These are phyloP conservation scores for Nakazawaea pomicola DNA, from an alignment of 805 yeast genomes.

Conservation along the genomic window DNA sequence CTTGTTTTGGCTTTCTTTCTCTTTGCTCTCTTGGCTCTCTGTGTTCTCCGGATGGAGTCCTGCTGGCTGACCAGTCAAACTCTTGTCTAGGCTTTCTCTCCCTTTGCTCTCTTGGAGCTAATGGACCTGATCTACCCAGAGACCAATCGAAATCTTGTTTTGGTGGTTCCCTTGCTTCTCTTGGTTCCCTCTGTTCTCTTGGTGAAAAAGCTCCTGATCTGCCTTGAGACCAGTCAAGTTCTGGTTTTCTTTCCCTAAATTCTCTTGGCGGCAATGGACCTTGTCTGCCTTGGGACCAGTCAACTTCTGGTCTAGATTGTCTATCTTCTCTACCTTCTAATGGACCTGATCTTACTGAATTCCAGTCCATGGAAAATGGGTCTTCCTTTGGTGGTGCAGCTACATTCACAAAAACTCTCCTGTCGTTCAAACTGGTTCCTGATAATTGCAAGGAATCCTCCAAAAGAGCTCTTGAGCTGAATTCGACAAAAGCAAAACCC, in stretches of 20 bases:
- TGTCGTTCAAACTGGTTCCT: constrained; percentile 39
- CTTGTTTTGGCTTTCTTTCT: constrained; percentile 15
- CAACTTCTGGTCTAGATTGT: constrained; percentile 33
- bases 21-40: constrained; percentile 19
- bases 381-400: constrained; percentile 52
- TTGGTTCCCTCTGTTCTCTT: constrained; percentile 24
- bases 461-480: constrained; percentile 38
- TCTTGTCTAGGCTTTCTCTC: constrained; percentile 21
- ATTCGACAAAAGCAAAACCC: constrained; percentile 53
- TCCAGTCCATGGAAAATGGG: constrained; percentile 32
- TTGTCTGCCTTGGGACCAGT: constrained; percentile 50
- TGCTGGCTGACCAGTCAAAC: constrained; percentile 40
- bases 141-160: constrained; percentile 40
- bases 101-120: constrained; percentile 24
- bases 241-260: constrained; percentile 37
- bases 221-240: constrained; percentile 55
- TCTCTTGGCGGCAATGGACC: constrained; percentile 33
- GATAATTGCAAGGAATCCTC: constrained; percentile 47
- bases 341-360: constrained; percentile 20
- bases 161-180: constrained; percentile 23
- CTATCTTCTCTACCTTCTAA: constrained; percentile 8
- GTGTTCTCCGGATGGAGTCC: constrained; percentile 27
- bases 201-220: constrained; percentile 24
- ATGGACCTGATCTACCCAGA: constrained; percentile 34
- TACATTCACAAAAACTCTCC: constrained; percentile 49